Evolutionary conservation across 768 basidiomycete genomes (phyloP).

Genomic region (Polyporus arcularius): DNA sequence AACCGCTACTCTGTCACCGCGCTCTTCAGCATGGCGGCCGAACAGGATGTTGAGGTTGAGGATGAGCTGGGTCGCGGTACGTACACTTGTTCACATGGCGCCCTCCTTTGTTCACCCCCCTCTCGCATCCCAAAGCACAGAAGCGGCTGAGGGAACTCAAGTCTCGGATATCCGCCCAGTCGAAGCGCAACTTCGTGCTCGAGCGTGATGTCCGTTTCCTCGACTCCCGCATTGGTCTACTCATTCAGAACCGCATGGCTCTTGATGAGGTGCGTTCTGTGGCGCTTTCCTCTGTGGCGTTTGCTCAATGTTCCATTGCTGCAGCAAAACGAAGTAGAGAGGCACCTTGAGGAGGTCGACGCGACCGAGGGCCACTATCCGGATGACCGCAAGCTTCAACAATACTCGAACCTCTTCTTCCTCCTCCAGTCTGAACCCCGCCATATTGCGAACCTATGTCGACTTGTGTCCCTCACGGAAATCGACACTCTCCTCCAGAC

Average conservation of each 20-base stretch:
- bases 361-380: conserved; percentile 90
- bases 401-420: conserved; percentile 99
- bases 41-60: conserved; percentile 97
- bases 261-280: conserved; percentile 71
- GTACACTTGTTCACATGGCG: conserved; percentile 27
- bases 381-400: conserved; percentile 91
- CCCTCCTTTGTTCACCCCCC: neutral
- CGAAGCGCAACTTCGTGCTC: conserved; percentile 99
- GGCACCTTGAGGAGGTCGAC: conserved; percentile 94
- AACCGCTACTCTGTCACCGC: conserved; percentile 97
- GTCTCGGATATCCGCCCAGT: conserved; percentile 95
- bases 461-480: conserved; percentile 93
- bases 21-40: conserved; percentile 96
- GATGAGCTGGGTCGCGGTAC: conserved; percentile 93
- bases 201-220: conserved; percentile 98
- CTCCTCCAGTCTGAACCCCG: conserved; percentile 96
- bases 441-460: conserved; percentile 94
- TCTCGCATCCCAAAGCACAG: conserved; percentile 62
- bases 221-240: conserved; percentile 93
- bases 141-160: conserved; percentile 96
- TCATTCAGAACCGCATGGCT: conserved; percentile 99
- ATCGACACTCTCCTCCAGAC: conserved; percentile 99
- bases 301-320: conserved; percentile 4
- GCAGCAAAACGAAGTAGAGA: conserved; percentile 93
- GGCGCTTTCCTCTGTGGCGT: conserved; percentile 9